phyloP scores from a whole-genome alignment of 305 asterid species.

The Andrographis paniculata region DNA sequence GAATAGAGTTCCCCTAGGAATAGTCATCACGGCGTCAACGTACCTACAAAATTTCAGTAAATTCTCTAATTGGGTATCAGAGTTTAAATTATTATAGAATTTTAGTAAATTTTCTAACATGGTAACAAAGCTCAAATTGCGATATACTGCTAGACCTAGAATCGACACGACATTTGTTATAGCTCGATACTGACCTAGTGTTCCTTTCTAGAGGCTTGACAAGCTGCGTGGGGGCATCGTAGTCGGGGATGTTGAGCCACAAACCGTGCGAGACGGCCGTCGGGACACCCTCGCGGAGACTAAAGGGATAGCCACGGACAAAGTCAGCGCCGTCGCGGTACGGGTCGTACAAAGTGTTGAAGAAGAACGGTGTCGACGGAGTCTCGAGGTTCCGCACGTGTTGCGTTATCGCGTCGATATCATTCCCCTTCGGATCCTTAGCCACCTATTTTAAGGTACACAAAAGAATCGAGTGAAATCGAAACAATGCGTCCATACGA shows the following conservation, averaged over 20 bases:
- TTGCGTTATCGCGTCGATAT: slow-evolving; percentile 47
- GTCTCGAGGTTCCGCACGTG: slow-evolving; percentile 41
- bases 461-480: too few relatives aligned
- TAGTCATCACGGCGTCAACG: slow-evolving; percentile 53
- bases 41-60: too few relatives aligned
- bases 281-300: slow-evolving; percentile 54
- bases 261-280: slow-evolving; percentile 56
- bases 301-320: slow-evolving; percentile 55
- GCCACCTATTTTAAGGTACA: slow-evolving; percentile 45
- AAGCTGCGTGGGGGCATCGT: slow-evolving; percentile 55
- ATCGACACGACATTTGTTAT: too few relatives aligned
- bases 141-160: too few relatives aligned
- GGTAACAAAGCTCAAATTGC: too few relatives aligned
- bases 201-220: slow-evolving; percentile 55
- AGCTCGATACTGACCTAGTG: slow-evolving; percentile 39
- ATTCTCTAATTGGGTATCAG: too few relatives aligned
- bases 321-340: slow-evolving; percentile 50
- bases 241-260: slow-evolving; percentile 65
- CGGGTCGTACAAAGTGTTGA: slow-evolving; percentile 58
- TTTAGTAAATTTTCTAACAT: too few relatives aligned
- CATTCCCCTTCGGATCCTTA: slow-evolving; percentile 50
- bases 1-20: slow-evolving; percentile 48
- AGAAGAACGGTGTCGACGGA: slow-evolving; percentile 49
- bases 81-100: too few relatives aligned
- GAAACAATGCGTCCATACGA: too few relatives aligned